phyloP scores from a whole-genome alignment of 108 stramenopile genomes.

The Pseudonitzschia multistriata region DNA sequence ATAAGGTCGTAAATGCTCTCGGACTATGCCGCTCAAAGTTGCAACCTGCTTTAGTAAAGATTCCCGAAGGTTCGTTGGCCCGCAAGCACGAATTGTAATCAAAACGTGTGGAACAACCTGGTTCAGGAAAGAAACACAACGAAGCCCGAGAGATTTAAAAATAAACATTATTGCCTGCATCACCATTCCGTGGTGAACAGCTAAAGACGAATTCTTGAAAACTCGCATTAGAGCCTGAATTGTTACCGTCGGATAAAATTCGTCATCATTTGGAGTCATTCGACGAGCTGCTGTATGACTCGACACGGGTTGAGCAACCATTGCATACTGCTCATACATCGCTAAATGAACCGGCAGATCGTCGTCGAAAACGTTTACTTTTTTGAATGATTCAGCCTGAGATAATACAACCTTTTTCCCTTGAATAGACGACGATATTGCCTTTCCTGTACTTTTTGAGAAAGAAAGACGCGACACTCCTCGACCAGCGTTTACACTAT shows the following conservation, averaged over 20 bases:
- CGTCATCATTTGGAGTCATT: constrained; percentile 76
- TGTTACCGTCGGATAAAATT: constrained; percentile 92
- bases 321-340: constrained; percentile 91
- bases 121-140: constrained; percentile 84
- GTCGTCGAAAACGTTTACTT: constrained; percentile 49
- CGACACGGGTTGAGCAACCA: constrained; percentile 82
- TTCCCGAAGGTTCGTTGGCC: constrained; percentile 85
- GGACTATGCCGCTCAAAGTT: constrained; percentile 80
- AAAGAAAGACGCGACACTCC: constrained; percentile 7
- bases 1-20: constrained; percentile 87
- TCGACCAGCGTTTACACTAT: neutral
- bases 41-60: constrained; percentile 87
- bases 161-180: constrained; percentile 94
- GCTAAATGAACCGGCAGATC: constrained; percentile 78
- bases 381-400: constrained; percentile 16
- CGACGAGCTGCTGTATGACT: constrained; percentile 55
- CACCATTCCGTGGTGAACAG: constrained; percentile 90
- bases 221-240: constrained; percentile 90
- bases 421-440: neutral
- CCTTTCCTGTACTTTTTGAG: neutral
- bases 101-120: constrained; percentile 90
- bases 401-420: constrained; percentile 6
- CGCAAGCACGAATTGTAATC: constrained; percentile 64
- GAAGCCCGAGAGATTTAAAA: constrained; percentile 86
- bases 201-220: constrained; percentile 81